Evolutionary conservation across 441 rosid species (phyloP).

Genomic region (Gossypium gossypioides): DNA sequence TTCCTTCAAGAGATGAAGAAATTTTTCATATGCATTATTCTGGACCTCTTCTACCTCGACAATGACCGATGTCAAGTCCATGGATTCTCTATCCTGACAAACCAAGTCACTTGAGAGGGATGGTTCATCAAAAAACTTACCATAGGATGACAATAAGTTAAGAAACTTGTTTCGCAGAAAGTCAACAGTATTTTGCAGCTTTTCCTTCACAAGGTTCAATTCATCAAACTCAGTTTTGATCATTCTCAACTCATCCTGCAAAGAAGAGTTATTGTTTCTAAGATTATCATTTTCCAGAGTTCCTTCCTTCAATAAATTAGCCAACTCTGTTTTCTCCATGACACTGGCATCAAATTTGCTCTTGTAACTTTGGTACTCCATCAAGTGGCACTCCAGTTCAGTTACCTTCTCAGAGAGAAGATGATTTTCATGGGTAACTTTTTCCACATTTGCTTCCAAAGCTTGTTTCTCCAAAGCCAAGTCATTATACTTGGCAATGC

Average conservation of each 20-base stretch:
- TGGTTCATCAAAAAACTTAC: slow-evolving; percentile 28
- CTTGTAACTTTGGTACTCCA: slow-evolving; percentile 42
- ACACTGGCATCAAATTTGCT: slow-evolving; percentile 49
- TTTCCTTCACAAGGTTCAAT: slow-evolving; percentile 39
- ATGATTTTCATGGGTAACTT: slow-evolving; percentile 45
- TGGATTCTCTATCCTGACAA: slow-evolving; percentile 32
- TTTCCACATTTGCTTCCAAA: slow-evolving; percentile 51
- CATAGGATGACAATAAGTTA: slow-evolving; percentile 31
- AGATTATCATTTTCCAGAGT: slow-evolving; percentile 43
- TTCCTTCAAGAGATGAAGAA: slow-evolving; percentile 42
- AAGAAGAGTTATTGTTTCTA: slow-evolving; percentile 30
- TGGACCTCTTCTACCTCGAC: slow-evolving; percentile 50
- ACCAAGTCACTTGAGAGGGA: slow-evolving; percentile 25
- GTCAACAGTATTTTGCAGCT: slow-evolving; percentile 35
- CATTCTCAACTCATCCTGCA: slow-evolving; percentile 50
- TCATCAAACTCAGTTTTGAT: slow-evolving; percentile 35
- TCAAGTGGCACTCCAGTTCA: slow-evolving; percentile 52
- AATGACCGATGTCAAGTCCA: slow-evolving; percentile 31
- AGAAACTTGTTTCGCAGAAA: slow-evolving; percentile 37
- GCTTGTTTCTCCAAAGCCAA: slow-evolving; percentile 50
- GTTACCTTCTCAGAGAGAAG: slow-evolving; percentile 49
- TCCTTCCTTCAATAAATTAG: slow-evolving; percentile 49
- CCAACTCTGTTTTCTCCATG: slow-evolving; percentile 56
- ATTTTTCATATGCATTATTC: slow-evolving; percentile 41
- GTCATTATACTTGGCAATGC: slow-evolving; percentile 48